A percentile compares a stretch with the other conserved stretches of the same genome.
Evolutionary conservation across 2,329 filamentous ascomycete genomes (phyloP).

Genomic region (Claviceps purpurea): DNA sequence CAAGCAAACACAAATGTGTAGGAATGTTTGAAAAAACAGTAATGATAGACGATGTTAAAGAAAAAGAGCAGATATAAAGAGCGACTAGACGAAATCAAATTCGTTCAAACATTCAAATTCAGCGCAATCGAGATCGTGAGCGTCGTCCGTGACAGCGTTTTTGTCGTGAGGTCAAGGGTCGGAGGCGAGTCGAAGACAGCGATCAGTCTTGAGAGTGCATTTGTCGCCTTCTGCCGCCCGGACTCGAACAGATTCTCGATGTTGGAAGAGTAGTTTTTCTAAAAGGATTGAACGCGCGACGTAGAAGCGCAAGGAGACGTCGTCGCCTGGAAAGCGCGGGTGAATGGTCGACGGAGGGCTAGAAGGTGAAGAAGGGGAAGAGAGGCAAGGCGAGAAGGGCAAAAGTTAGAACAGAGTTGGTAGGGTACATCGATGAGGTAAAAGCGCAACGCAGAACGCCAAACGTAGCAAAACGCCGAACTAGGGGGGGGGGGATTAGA

Average conservation of each 20-base stretch:
- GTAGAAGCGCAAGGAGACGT: slow-evolving; percentile 15
- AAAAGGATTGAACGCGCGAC: slow-evolving; percentile 8
- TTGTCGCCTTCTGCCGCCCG: slow-evolving; percentile 17
- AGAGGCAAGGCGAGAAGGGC: slow-evolving; percentile 15
- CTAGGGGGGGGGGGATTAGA: slow-evolving; percentile 14
- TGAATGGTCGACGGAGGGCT: slow-evolving; percentile 18
- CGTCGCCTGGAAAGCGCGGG: slow-evolving; percentile 17
- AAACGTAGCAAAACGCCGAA: not conserved
- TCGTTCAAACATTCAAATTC: slow-evolving; percentile 13
- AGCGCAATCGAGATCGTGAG: slow-evolving; percentile 14
- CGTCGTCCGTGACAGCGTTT: slow-evolving; percentile 11
- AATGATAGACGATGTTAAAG: not conserved
- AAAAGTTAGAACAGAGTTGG: slow-evolving; percentile 1
- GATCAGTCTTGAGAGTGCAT: slow-evolving; percentile 19
- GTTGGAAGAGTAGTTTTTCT: not conserved
- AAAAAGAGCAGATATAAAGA: slow-evolving; percentile 22
- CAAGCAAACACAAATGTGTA: slow-evolving; percentile 5
- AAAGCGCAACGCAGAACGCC: not conserved
- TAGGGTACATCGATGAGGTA: slow-evolving; percentile 13
- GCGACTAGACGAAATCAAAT: slow-evolving; percentile 30
- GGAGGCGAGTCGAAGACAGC: slow-evolving; percentile 11
- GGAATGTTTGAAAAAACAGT: slow-evolving; percentile 3
- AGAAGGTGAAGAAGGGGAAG: slow-evolving; percentile 13
- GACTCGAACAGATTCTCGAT: slow-evolving; percentile 12
- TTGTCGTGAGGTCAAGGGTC: slow-evolving; percentile 7